Evolutionary conservation across 148 eudicot genomes (phyloP).

Genomic region (Amaranthus cruentus): DNA sequence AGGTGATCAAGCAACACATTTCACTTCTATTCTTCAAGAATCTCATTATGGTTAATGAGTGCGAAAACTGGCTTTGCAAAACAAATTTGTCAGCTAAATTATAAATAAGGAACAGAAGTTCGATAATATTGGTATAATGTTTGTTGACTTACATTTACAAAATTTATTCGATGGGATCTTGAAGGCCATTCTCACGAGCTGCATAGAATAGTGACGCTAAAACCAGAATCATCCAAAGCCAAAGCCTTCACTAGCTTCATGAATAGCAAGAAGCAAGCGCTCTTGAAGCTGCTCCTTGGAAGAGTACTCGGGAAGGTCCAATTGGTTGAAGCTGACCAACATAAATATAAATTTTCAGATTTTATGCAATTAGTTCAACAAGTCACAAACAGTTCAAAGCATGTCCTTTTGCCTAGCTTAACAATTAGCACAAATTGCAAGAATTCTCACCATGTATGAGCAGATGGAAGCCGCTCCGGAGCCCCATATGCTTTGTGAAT

Average conservation of each 20-base stretch:
- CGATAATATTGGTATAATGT: neutral
- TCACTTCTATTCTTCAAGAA: neutral
- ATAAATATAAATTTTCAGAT: neutral
- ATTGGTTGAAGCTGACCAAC: conserved; percentile 68
- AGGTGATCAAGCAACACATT: neutral
- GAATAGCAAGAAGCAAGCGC: conserved; percentile 90
- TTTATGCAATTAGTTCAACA: neutral
- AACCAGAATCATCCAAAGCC: conserved; percentile 71
- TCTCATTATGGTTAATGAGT: no score
- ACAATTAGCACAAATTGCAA: neutral
- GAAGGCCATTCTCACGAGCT: conserved; percentile 5
- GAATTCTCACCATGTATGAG: conserved; percentile 84
- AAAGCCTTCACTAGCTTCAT: conserved; percentile 99
- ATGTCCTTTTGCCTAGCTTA: neutral
- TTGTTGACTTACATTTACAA: conserved; percentile 27
- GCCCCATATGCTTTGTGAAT: conserved; percentile 98
- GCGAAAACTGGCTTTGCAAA: neutral
- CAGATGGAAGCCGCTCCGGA: conserved; percentile 96
- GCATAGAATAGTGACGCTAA: neutral
- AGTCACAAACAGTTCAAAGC: neutral
- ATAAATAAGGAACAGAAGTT: neutral
- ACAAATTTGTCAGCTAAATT: neutral
- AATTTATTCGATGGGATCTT: conserved; percentile 8
- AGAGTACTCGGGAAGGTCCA: conserved; percentile 96
- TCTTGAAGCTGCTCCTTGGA: conserved; percentile 93